Evolutionary conservation across 352 stramenopile genomes (phyloP), one percentile per base, ranked within the genome.

Genomic region (Globisporangium abappressorium): DNA sequence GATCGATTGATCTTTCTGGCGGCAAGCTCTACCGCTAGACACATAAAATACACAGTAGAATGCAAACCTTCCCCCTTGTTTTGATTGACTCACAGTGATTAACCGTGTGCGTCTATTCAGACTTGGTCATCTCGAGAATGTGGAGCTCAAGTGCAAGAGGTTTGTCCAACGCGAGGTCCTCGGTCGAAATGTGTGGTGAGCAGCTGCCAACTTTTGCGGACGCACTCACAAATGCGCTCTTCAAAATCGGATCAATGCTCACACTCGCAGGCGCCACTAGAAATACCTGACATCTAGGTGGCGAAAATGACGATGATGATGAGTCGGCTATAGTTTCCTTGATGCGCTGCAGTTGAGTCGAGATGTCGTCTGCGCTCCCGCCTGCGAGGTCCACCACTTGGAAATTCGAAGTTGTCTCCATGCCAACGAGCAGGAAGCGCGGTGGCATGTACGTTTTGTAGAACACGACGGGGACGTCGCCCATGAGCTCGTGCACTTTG

Each of bases 381-480:
- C 84, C 81, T 33, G 78, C 81, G 0, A 90, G 65, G 72, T 92
- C 84, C 20, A 89, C 62, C 30, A 92, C 46, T 11, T 77, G 68
- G 53, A 92, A 85, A 18, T 62, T n/a, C 24, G 66, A 49, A 4
- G 14, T 62, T 1, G 41, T 12, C 20, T 20, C 12, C 51, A 79
- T 64, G 2, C 75, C 75, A 8, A 74, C 63, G n/a, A 91, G 74
- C n/a, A 87, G 71, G 64, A 92, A 94, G 12, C 86, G 86, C 28
- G 86, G 86, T 1, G 86, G 86, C 84, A 94, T 94, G 70, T 94
- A 94, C 12, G 81, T 92, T 70, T 82, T 90, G 60, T 77, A 84
- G 70, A 92, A 92, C 14, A 94, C 61, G 12, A 94, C 49, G 20
- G 78, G 77, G 46, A 64, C 14, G 54, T n/a, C 9, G 20, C 68